A percentile compares a stretch with the other conserved stretches of the same genome.
phyloP scores from a whole-genome alignment of 2,329 filamentous ascomycete species.

The Fusarium falciforme region DNA sequence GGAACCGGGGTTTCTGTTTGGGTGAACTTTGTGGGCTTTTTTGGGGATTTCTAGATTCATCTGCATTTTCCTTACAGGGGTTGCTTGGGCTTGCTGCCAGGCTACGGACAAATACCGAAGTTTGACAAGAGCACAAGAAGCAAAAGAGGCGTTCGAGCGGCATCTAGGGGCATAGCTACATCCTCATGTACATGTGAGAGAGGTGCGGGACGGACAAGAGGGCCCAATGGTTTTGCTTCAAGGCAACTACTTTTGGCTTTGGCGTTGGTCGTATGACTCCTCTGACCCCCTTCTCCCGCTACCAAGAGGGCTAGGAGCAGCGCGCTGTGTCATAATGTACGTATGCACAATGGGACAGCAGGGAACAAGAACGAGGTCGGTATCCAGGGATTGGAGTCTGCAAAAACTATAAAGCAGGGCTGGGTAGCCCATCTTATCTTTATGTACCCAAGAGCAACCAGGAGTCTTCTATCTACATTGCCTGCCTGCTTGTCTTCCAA shows the following conservation, averaged over 20 bases:
- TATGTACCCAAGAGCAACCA: slow-evolving; percentile 41
- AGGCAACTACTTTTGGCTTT: slow-evolving; percentile 34
- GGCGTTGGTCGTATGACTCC: slow-evolving; percentile 41
- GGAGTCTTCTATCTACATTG: slow-evolving; percentile 42
- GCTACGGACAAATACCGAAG: slow-evolving; percentile 39
- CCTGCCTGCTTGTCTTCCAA: slow-evolving; percentile 28
- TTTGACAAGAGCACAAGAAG: slow-evolving; percentile 25
- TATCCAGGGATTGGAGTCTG: background rate
- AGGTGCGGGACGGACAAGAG: slow-evolving; percentile 27
- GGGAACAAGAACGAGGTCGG: slow-evolving; percentile 24
- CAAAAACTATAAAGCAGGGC: slow-evolving; percentile 46
- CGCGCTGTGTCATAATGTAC: slow-evolving; percentile 6
- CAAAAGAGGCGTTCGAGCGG: slow-evolving; percentile 41
- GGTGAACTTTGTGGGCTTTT: slow-evolving; percentile 5
- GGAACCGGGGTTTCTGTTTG: background rate
- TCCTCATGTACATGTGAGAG: slow-evolving; percentile 39
- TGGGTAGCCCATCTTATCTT: slow-evolving; percentile 39
- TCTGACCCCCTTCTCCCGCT: slow-evolving; percentile 24
- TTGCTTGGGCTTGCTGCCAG: slow-evolving; percentile 2
- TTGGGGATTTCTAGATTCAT: slow-evolving; percentile 26
- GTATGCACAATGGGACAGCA: slow-evolving; percentile 12
- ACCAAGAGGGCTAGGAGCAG: slow-evolving; percentile 27
- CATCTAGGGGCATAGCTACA: slow-evolving; percentile 22
- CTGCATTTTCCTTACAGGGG: slow-evolving; percentile 4
- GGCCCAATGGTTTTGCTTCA: slow-evolving; percentile 41